Conservation (phyloP, 768 basidiomycete species). For the Mrakia blollopis region DNA sequence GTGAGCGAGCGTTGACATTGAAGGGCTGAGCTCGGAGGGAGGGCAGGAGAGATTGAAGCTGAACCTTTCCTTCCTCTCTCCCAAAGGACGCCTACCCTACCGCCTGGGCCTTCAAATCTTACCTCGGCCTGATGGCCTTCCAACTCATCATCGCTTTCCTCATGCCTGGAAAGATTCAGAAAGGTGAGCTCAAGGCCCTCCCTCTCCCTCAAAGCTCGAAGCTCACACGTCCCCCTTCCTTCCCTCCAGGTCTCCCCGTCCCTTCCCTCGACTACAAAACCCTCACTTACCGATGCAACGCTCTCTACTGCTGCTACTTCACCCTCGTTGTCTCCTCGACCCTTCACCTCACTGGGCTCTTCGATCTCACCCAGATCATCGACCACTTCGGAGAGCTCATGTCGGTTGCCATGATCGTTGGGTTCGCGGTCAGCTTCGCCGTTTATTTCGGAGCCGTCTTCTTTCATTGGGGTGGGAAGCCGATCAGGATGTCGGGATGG, state of each 20-base stretch:
- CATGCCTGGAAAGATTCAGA: constrained; percentile 86
- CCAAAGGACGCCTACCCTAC: constrained; percentile 85
- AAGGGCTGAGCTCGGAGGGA: neutral
- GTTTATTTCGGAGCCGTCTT: constrained; percentile 73
- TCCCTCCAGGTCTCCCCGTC: constrained; percentile 66
- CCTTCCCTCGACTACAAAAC: constrained; percentile 78
- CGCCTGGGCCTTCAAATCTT: constrained; percentile 79
- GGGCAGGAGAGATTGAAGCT: neutral
- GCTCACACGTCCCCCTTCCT: neutral
- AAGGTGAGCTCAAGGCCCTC: constrained; percentile 47
- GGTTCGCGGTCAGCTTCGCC: constrained; percentile 72
- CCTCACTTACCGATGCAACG: constrained; percentile 31
- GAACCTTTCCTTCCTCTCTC: neutral
- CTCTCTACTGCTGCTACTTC: constrained; percentile 28
- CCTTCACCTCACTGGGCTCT: constrained; percentile 50
- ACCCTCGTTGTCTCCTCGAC: constrained; percentile 24
- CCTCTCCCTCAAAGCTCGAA: neutral
- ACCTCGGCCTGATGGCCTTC: constrained; percentile 78
- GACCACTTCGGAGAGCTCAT: constrained; percentile 94
- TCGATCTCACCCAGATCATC: constrained; percentile 89
- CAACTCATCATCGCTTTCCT: constrained; percentile 86
- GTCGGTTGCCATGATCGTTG: constrained; percentile 89
- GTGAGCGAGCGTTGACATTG: constrained; percentile 50
- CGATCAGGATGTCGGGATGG: constrained; percentile 91
- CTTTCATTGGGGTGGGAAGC: constrained; percentile 58